phyloP scores from a whole-genome alignment of 2,329 filamentous ascomycete species.

The Plectosphaerella sp. region DNA sequence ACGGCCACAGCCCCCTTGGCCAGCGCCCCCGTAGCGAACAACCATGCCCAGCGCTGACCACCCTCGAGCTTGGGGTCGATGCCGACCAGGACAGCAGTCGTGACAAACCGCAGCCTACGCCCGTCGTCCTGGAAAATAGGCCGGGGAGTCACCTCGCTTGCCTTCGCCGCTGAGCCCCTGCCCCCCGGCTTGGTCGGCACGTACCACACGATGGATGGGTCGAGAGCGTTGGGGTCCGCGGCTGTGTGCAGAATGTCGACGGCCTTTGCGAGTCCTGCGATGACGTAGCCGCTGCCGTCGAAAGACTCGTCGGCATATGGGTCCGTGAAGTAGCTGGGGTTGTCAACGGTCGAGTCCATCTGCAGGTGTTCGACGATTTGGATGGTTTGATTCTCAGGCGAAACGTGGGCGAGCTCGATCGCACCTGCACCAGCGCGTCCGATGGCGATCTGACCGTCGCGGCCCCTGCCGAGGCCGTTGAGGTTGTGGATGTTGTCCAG shows the following conservation, averaged over 20 bases:
- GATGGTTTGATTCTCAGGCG: slow-evolving; percentile 24
- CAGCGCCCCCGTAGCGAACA: slow-evolving; percentile 54
- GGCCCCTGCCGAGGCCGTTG: slow-evolving; percentile 52
- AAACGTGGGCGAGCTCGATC: slow-evolving; percentile 35
- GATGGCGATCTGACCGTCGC: slow-evolving; percentile 36
- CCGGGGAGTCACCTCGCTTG: slow-evolving; percentile 33
- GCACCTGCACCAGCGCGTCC: slow-evolving; percentile 37
- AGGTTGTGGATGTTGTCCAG: slow-evolving; percentile 43
- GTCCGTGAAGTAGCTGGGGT: slow-evolving; percentile 54
- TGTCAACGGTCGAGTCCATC: slow-evolving; percentile 46
- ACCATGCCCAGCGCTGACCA: slow-evolving; percentile 45
- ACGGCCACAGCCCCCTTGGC: slow-evolving; percentile 44
- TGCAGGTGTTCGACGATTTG: slow-evolving; percentile 35
- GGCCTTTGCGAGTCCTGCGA: slow-evolving; percentile 39
- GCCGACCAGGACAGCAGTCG: slow-evolving; percentile 46
- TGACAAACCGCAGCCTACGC: slow-evolving; percentile 40
- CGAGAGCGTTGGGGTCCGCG: slow-evolving; percentile 27
- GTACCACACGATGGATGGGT: slow-evolving; percentile 44
- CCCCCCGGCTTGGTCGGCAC: slow-evolving; percentile 5
- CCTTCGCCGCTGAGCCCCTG: slow-evolving; percentile 8
- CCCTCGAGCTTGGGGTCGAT: slow-evolving; percentile 40
- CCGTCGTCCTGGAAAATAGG: slow-evolving; percentile 57
- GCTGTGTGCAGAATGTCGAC: slow-evolving; percentile 27
- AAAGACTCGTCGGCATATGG: slow-evolving; percentile 35
- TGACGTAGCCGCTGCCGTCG: slow-evolving; percentile 50